Evolutionary conservation across 2,329 filamentous ascomycete species (phyloP), one percentile per base, ranked within the genome.

Genomic region (Fusarium buxicola): DNA sequence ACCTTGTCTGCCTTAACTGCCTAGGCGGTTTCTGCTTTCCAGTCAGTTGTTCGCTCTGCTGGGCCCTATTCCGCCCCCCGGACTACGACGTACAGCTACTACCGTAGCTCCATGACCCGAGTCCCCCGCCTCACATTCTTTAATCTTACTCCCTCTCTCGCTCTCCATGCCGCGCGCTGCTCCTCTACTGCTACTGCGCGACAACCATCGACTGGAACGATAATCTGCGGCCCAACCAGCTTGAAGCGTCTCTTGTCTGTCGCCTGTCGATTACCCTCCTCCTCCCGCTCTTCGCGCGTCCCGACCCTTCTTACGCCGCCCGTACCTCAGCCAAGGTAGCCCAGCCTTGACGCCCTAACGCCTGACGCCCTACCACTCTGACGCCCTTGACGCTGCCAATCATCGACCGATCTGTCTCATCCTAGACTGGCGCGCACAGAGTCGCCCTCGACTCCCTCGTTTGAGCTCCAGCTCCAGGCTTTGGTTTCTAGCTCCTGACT

Each of bases 361-460:
- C 57, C 53, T 66, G 65, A 69, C 66, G 61, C 60, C 61, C 63
- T 65, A 60, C 48, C 61, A 43, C 54, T 63, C 60, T 55, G 45
- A 67, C 60, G 60, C 63, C 64, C 61, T 69, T 52, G 50, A 66
- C 68, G 55, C 68, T 70, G 53, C 70, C 70, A 70, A 72, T 70
- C 69, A 72, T 63, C 69, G 60, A 70, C 63, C 67, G 58, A 65
- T 63, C 60, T 55, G 63, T 54, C 57, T 62, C 59, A 55, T 70
- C 59, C 50, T 54, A 58, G 53, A 60, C 47, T 58, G 59, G 65
- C 57, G 67, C 57, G 57, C 63, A 63, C 58, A 56, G 54, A 65
- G 59, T 66, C 60, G 50, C 50, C 55, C 43, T 69, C 56, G 50
- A 70, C 58, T 60, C 60, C 62, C 54, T 69, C 47, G 39, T 54